A percentile compares a stretch with the other conserved stretches of the same genome.
phyloP scores from a whole-genome alignment of 2,329 filamentous ascomycete species.

The Fusarium nurragi region DNA sequence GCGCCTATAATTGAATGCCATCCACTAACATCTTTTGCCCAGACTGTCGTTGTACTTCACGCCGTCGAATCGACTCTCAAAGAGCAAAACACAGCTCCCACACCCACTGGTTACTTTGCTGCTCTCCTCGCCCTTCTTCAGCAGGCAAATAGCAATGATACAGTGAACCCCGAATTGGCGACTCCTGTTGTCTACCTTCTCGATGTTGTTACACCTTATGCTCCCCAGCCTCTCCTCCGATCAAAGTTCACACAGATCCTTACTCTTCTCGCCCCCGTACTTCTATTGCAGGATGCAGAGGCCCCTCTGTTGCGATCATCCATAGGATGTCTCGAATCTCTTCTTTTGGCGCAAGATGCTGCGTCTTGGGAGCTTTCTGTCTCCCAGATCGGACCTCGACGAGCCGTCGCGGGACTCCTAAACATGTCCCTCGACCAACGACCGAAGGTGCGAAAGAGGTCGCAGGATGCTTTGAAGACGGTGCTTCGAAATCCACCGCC shows the following conservation, averaged over 20 bases:
- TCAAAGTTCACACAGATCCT: slow-evolving; percentile 97
- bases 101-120: slow-evolving; percentile 92
- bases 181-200: slow-evolving; percentile 93
- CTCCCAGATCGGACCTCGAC: slow-evolving; percentile 83
- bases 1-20: slow-evolving; percentile 12
- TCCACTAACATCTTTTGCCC: slow-evolving; percentile 19
- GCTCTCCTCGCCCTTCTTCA: slow-evolving; percentile 89
- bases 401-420: slow-evolving; percentile 86
- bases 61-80: slow-evolving; percentile 93
- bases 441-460: slow-evolving; percentile 93
- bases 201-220: slow-evolving; percentile 86
- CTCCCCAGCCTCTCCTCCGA: slow-evolving; percentile 86
- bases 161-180: slow-evolving; percentile 82
- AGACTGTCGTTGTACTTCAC: slow-evolving; percentile 87
- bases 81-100: slow-evolving; percentile 84
- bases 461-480: slow-evolving; percentile 86
- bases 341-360: slow-evolving; percentile 88
- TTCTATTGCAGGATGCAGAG: slow-evolving; percentile 83
- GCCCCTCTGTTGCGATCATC: slow-evolving; percentile 86
- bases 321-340: slow-evolving; percentile 92
- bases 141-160: slow-evolving; percentile 75
- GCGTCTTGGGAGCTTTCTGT: slow-evolving; percentile 87
- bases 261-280: slow-evolving; percentile 81
- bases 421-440: slow-evolving; percentile 85
- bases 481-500: slow-evolving; percentile 87